Evolutionary conservation across 768 basidiomycete species (phyloP).

Genomic region (Leucocoprinus leucothites): DNA sequence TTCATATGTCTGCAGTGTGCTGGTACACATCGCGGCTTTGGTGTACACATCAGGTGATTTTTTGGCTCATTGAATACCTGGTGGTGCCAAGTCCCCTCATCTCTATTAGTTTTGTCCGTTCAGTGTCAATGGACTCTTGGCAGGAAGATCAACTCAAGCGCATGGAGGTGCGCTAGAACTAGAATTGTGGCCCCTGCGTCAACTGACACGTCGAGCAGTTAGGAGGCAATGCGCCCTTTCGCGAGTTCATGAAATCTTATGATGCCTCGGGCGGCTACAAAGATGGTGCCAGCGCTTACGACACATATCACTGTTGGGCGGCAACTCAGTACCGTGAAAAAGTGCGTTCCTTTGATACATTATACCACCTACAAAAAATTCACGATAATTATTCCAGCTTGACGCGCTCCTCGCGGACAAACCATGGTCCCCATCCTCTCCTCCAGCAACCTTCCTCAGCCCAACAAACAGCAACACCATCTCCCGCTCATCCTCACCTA

Average conservation of each 20-base stretch:
- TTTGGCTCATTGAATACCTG: constrained; percentile 15
- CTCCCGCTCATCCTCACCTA: constrained; percentile 44
- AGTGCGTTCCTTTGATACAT: constrained; percentile 37
- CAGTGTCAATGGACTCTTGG: constrained; percentile 97
- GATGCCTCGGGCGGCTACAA: constrained; percentile 69
- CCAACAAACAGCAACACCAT: constrained; percentile 21
- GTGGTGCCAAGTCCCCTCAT: constrained; percentile 18
- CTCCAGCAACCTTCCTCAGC: constrained; percentile 44
- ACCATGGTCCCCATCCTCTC: constrained; percentile 74
- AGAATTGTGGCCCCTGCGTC: constrained; percentile 1
- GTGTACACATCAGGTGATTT: constrained; percentile 83
- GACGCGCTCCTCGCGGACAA: constrained; percentile 72
- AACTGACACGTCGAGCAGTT: constrained; percentile 40
- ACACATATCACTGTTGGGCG: constrained; percentile 92
- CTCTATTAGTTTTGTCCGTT: constrained; percentile 75
- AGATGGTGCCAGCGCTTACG: constrained; percentile 56
- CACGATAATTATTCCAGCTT: constrained; percentile 51
- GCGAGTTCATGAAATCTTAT: constrained; percentile 73
- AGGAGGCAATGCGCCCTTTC: constrained; percentile 86
- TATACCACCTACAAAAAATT: not conserved
- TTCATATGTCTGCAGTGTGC: constrained; percentile 92
- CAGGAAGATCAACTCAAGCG: constrained; percentile 81
- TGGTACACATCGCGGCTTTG: constrained; percentile 83
- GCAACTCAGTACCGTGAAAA: constrained; percentile 95
- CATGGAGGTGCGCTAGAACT: constrained; percentile 67